Conservation (phyloP, 345 rosid species). For the Acer negundo region DNA sequence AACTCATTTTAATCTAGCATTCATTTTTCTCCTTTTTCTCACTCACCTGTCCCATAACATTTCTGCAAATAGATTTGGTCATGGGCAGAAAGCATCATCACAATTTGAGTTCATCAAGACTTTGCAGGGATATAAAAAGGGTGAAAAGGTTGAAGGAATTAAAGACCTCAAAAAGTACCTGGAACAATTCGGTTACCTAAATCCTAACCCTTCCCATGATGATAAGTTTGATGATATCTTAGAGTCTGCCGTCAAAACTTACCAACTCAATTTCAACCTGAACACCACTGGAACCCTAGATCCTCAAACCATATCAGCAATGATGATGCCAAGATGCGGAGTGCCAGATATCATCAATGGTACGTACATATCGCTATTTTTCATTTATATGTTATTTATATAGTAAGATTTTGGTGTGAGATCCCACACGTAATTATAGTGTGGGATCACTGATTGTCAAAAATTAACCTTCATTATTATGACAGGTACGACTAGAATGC, state of each 20-base stretch:
- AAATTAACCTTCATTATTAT: no score
- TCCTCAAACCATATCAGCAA: not conserved
- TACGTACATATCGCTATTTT: no score
- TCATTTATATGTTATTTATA: no score
- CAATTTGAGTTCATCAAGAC: not conserved
- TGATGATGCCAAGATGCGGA: constrained; percentile 29
- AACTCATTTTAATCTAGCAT: not conserved
- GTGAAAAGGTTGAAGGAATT: not conserved
- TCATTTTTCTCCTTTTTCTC: not conserved
- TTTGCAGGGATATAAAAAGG: not conserved
- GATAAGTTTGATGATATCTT: constrained; percentile 24
- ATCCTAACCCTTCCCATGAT: not conserved
- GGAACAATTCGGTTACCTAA: not conserved
- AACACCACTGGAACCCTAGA: constrained; percentile 17
- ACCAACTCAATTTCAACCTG: constrained; percentile 18
- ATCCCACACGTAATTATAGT: no score
- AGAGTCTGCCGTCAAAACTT: constrained; percentile 22
- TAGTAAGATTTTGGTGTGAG: no score
- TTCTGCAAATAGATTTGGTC: not conserved
- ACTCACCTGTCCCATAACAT: not conserved
- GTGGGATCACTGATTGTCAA: no score
- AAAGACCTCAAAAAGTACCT: not conserved
- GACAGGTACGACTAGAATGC: not conserved
- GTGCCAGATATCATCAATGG: constrained; percentile 20
- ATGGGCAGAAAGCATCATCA: not conserved